These are phyloP conservation scores for Aspergillus sclerotialis DNA, from an alignment of 2,329 filamentous ascomycete species.

Conservation along the genomic window DNA sequence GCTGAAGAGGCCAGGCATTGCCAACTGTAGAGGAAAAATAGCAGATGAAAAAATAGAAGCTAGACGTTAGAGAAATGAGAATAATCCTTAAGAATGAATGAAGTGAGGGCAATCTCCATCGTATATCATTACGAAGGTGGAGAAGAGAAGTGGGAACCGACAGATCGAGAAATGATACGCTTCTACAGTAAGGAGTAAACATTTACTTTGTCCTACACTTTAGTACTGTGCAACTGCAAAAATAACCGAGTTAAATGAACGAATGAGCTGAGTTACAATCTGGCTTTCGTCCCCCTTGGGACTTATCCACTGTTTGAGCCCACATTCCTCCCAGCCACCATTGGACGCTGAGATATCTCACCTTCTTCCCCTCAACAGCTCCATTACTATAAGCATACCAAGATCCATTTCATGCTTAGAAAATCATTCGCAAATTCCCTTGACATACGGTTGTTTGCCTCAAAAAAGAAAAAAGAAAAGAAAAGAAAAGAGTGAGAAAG, in stretches of 20 bases:
- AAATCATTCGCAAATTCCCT: slow-evolving; percentile 5
- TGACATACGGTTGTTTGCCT: slow-evolving; percentile 7
- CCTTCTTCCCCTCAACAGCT: not conserved
- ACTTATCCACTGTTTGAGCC: too few relatives aligned
- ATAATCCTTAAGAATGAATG: not conserved
- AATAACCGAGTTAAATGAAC: not conserved
- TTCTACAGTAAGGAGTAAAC: too few relatives aligned
- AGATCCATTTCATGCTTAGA: too few relatives aligned
- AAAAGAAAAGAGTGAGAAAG: slow-evolving; percentile 2
- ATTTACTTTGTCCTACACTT: not conserved
- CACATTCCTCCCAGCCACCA: too few relatives aligned
- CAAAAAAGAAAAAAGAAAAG: slow-evolving; percentile 2
- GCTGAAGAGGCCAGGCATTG: slow-evolving; percentile 7
- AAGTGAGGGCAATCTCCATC: not conserved
- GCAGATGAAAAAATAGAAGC: not conserved
- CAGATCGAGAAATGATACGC: too few relatives aligned
- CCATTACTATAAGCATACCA: slow-evolving; percentile 1
- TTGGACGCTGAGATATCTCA: not conserved
- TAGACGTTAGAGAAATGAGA: not conserved
- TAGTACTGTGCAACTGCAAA: too few relatives aligned
- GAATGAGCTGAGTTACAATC: too few relatives aligned
- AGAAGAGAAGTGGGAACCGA: too few relatives aligned
- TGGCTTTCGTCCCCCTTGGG: too few relatives aligned
- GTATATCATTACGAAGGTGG: too few relatives aligned
- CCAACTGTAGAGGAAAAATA: not conserved